Base-by-base conservation (phyloP, 2,329 filamentous ascomycete genomes). In the Diaporthe nobilis region DNA sequence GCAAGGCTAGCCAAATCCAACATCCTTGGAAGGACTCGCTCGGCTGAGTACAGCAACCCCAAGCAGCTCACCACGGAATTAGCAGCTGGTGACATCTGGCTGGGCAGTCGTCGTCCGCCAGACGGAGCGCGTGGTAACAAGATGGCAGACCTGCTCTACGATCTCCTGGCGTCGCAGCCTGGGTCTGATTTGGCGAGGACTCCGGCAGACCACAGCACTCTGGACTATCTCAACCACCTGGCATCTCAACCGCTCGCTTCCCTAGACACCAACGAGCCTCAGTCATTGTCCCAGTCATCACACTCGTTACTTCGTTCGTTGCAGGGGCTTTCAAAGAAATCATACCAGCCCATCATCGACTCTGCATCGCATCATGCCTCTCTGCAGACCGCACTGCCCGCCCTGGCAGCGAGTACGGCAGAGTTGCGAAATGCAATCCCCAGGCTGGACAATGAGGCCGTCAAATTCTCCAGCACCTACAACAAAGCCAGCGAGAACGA, bases 271-370 rank as follows among this genome's bases (percentile, higher is more conserved):
- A 92, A 90, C 9, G 97, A 99, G 84, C 93, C 94, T 0, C 92
- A 95, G 77, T 92, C 92, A 0, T 90, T 98, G n/a, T 88, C 93
- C 0, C 95, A 98, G 80, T 90, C 92, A 73, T 93, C 94, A 4
- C 95, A 98, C 77, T 94, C 94, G 0, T 90, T 94, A 55, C 90
- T 96, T 20, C 91, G 98, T 55, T 94, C 95, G 0, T 89, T 98
- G 1, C 97, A 99, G 83, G 91, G 92, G 0, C 91, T 98, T 68
- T 96, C 96, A 10, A 98, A 98, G 80, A 94, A 94, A 79, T 98
- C 96, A 0, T 93, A 98, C 84, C 94, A 93, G 82, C 89, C 93
- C 25, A 92, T 98, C 78, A 95, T 98, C 79, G 89, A 92, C 72
- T 97, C 96, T 5, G 92, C 94, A 31, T 90, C 92, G 79, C 93